Conservation (phyloP, 2,329 filamentous ascomycete species). For the Colletotrichum agaves region DNA sequence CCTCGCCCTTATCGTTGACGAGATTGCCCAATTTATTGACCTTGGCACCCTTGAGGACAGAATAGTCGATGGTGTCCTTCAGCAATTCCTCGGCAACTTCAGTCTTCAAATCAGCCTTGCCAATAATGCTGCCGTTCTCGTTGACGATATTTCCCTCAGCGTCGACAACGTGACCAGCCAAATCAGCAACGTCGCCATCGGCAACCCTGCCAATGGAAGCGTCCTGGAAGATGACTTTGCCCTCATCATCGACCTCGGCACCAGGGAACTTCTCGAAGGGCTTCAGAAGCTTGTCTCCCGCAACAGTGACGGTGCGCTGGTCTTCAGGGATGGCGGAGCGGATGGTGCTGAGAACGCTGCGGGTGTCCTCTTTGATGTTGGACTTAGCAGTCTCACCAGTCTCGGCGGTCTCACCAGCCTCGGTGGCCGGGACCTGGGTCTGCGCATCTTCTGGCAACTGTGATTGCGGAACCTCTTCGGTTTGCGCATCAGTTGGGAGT, state of each 20-base stretch:
- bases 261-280: constrained; percentile 52
- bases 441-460: too few species aligned
- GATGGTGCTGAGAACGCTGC: constrained; percentile 28
- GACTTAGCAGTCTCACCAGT: constrained; percentile 18
- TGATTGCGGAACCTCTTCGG: constrained; percentile 7
- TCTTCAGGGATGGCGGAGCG: constrained; percentile 28
- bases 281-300: constrained; percentile 35
- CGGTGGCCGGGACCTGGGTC: neutral
- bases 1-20: constrained; percentile 61
- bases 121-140: constrained; percentile 49
- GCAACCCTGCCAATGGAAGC: constrained; percentile 50
- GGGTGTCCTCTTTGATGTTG: constrained; percentile 24
- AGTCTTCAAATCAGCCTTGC: constrained; percentile 48
- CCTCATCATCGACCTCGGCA: constrained; percentile 49
- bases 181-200: constrained; percentile 49
- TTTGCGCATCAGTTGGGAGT: neutral
- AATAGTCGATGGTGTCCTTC: constrained; percentile 53
- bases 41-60: constrained; percentile 62
- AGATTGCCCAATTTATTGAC: constrained; percentile 71
- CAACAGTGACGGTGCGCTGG: constrained; percentile 31
- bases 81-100: constrained; percentile 45
- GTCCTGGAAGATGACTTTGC: constrained; percentile 50
- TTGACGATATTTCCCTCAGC: constrained; percentile 51
- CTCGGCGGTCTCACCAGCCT: constrained; percentile 16
- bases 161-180: constrained; percentile 50